These are phyloP conservation scores for Serendipita sp. DNA, from an alignment of 768 basidiomycete species.

Conservation along the genomic window DNA sequence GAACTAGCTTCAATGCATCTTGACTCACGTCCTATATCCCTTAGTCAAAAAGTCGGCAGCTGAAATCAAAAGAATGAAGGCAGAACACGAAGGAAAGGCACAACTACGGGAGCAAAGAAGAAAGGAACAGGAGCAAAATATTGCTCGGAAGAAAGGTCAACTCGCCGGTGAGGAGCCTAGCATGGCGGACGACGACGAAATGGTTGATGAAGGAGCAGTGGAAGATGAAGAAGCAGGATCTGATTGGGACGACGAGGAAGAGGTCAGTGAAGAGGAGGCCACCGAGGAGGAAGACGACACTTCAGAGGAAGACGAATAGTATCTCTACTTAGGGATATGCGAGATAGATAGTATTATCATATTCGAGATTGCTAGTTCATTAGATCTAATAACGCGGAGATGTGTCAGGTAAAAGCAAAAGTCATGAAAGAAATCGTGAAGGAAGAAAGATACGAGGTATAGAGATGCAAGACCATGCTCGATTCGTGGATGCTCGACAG, in stretches of 20 bases:
- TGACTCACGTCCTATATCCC: not conserved
- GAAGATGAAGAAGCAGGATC: constrained; percentile 25
- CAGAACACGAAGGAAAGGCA: constrained; percentile 62
- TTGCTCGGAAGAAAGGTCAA: constrained; percentile 57
- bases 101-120: constrained; percentile 59
- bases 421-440: not conserved
- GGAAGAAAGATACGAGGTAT: constrained; percentile 12
- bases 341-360: not conserved
- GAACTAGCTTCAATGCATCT: not conserved
- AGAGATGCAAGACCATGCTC: not conserved
- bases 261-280: constrained; percentile 22
- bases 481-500: no score
- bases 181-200: constrained; percentile 20
- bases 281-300: constrained; percentile 25
- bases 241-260: constrained; percentile 23
- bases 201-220: constrained; percentile 21
- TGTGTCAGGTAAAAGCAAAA: not conserved
- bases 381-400: not conserved
- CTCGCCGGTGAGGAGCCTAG: constrained; percentile 18
- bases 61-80: constrained; percentile 48
- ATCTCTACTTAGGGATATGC: not conserved
- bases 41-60: constrained; percentile 82
- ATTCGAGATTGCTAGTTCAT: not conserved
- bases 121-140: constrained; percentile 85
- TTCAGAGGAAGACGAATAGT: constrained; percentile 19